Evolutionary conservation across 2,329 filamentous ascomycete species (phyloP), one percentile per base, ranked within the genome.

Genomic region (Stachybotrys chartarum): DNA sequence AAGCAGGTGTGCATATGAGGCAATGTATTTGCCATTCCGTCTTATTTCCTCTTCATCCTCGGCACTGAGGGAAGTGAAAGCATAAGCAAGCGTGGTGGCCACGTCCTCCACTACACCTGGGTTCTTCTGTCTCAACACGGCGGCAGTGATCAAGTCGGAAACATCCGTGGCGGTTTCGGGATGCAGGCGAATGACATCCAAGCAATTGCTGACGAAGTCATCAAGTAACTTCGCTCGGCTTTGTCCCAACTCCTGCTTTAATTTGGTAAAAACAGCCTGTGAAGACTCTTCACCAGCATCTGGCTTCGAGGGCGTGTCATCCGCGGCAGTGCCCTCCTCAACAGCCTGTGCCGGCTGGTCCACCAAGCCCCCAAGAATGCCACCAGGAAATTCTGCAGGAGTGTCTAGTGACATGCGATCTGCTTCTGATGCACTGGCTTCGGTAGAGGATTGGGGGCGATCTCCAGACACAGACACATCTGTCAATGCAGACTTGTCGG

Each of bases 121-220:
- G 70, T 80, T 62, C 70, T 80, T 60, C 70, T 83, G 68, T 81
- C 85, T 65, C 67, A 81, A 61, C 74, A 87, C 82, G 30, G 91
- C 86, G 4, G 87, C 85, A 44, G 82, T 82, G 54, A 99, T 92
- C 18, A 99, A 78, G 64, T 97, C 92, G 0, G 91, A 84, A 50
- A 99, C 78, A 66, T 97, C 93, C 63, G 97, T 94, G 0, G 94
- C 95, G 11, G 93, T 85, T 61, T 90, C 86, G 14, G 92, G 87
- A 63, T 97, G 92, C 44, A 87, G 86, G 68, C 93, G 88, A 54
- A 99, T 85, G 39, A 97, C 85, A 64, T 97, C 92, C 24, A 99
- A 77, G 60, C 90, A 96, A 56, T 91, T 88, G 63, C 97, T 92
- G 57, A 97, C 92, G 54, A 97, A 73, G 55, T 90, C 86, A 18